Conservation (phyloP, 2,329 filamentous ascomycete genomes). For the Ascocoryne sarcoides region DNA sequence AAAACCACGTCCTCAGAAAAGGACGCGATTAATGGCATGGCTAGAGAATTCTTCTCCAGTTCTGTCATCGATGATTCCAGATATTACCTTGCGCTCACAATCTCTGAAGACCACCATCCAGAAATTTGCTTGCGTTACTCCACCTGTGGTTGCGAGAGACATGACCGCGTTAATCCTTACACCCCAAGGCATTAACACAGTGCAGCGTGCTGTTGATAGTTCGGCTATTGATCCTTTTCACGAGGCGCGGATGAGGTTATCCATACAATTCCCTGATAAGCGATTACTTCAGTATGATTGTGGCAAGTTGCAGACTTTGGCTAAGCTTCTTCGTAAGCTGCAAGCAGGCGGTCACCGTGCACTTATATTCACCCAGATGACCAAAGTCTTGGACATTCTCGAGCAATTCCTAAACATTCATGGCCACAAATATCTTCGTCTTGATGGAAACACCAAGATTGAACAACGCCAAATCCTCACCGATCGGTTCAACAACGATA, state of each 20-base stretch:
- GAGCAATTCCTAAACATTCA: slow-evolving; percentile 98
- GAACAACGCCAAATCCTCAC: slow-evolving; percentile 93
- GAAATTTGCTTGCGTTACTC: slow-evolving; percentile 88
- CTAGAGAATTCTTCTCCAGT: slow-evolving; percentile 60
- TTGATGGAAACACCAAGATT: slow-evolving; percentile 94
- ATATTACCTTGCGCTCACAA: slow-evolving; percentile 60
- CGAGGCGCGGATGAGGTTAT: slow-evolving; percentile 82
- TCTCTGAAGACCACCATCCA: slow-evolving; percentile 71
- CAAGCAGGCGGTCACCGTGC: slow-evolving; percentile 88
- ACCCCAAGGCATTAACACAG: slow-evolving; percentile 44
- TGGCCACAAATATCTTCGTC: slow-evolving; percentile 88
- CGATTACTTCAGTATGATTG: slow-evolving; percentile 96
- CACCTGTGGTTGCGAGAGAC: slow-evolving; percentile 75
- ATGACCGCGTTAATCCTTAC: slow-evolving; percentile 61
- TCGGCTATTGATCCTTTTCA: slow-evolving; percentile 77
- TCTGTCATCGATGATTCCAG: slow-evolving; percentile 53
- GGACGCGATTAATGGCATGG: slow-evolving; percentile 62
- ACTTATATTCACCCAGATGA: slow-evolving; percentile 99
- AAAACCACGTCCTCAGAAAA: slow-evolving; percentile 50
- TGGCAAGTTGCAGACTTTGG: slow-evolving; percentile 87
- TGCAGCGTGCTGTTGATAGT: slow-evolving; percentile 47
- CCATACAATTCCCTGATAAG: slow-evolving; percentile 95
- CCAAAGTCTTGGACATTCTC: slow-evolving; percentile 92
- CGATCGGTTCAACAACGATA: slow-evolving; percentile 93
- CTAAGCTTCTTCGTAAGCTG: slow-evolving; percentile 74